Percentiles rank a stretch among this genome's conserved stretches.
These are phyloP conservation scores for Aspergillus ostianus DNA, from an alignment of 495 filamentous ascomycete species.

Conservation along the genomic window DNA sequence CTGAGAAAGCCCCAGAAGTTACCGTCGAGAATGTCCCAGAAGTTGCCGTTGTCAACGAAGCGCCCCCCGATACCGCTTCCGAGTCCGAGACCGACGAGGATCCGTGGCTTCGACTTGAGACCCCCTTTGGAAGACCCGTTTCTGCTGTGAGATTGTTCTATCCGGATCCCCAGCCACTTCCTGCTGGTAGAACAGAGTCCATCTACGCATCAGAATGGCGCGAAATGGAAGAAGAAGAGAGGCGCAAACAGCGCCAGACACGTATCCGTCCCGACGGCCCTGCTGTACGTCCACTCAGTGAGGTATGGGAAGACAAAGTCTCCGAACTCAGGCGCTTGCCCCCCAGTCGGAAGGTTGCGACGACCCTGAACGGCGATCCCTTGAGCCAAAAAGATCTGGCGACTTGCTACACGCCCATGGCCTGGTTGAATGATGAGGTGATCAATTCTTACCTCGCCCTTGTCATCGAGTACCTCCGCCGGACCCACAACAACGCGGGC, in stretches of 20 bases:
- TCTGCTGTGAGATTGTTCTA: constrained; percentile 39
- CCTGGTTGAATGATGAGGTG: constrained; percentile 83
- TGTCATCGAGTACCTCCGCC: constrained; percentile 59
- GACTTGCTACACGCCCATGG: constrained; percentile 48
- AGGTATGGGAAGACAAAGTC: constrained; percentile 44
- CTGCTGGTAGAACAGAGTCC: constrained; percentile 33
- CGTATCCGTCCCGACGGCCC: constrained; percentile 28
- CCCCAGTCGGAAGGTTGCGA: constrained; percentile 34
- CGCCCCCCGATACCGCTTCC: constrained; percentile 3
- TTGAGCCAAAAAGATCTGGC: constrained; percentile 61
- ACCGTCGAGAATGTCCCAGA: background rate
- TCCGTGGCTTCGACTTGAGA: constrained; percentile 23
- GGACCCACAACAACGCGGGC: constrained; percentile 40
- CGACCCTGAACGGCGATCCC: constrained; percentile 51
- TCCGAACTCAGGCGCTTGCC: constrained; percentile 27
- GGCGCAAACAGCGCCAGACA: constrained; percentile 18
- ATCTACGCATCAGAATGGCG: constrained; percentile 31
- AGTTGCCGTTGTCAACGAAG: constrained; percentile 4
- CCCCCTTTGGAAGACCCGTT: constrained; percentile 31
- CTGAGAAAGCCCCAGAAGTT: background rate
- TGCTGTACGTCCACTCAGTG: constrained; percentile 44
- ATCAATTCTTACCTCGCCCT: constrained; percentile 66
- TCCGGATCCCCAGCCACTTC: constrained; percentile 25
- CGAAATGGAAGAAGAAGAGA: constrained; percentile 24
- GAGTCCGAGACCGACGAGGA: constrained; percentile 23